Base-by-base conservation (phyloP, 345 rosid species). In the Capsella bursapastoris region DNA sequence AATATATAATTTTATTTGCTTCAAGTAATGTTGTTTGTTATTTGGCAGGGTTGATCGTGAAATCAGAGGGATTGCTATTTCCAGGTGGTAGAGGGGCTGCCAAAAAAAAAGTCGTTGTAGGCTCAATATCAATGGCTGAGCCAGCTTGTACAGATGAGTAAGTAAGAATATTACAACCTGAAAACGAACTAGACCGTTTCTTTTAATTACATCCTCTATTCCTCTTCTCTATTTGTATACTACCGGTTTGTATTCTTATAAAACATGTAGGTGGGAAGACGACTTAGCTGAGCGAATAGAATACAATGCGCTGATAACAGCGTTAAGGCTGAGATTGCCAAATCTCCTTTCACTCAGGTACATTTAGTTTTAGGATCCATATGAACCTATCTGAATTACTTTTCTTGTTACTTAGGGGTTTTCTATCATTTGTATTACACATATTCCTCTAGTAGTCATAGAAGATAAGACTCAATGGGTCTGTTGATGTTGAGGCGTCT, bases 401-500 rank as follows among this genome's bases (percentile, higher is more conserved):
- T 68, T 50, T 27, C 40, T 64, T 57, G n/a, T 35, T 37, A 37
- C 40, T 37, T 84, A 85, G 40, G 40, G 98, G 4, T 44, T 44
- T 32, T 59, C 48, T 31, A 35, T 64, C 59, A 40, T 48, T 50
- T 28, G 28, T 64, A 8, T 82, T 41, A 57, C 75, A 22, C 82
- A 94, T 96, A 94, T 91, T 84, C 98, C 98, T 29, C 86, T 94
- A 32, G 98, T 97, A 60, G 98, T 94, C 73, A 90, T 97, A 4
- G 98, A 94, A 80, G 98, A 94, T 68, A 88, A 22, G 1, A 63
- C 94, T 91, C 16, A 84, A 91, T 44, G 96, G 98, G 76, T 94
- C 98, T 72, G 98, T 94, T 75, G 97, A 94, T 82, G 97, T 94
- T 52, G 98, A 94, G 84, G 96, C 91, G 85, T 88, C 98, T 41